These are phyloP conservation scores for Akanthomyces uredinophilus DNA, from an alignment of 2,329 filamentous ascomycete genomes.

Conservation along the genomic window DNA sequence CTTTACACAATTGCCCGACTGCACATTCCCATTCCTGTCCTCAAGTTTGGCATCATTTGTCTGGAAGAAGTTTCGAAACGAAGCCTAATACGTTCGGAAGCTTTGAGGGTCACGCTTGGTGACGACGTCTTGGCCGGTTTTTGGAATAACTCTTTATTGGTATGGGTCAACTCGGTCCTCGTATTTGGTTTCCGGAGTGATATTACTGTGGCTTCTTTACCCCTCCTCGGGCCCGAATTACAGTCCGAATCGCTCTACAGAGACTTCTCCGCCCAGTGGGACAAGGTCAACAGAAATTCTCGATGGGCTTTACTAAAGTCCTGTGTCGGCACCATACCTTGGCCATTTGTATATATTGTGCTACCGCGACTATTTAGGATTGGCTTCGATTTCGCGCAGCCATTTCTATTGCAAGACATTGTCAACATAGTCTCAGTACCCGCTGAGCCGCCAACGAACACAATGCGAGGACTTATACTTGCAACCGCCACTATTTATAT, in stretches of 20 bases:
- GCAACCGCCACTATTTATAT: neutral
- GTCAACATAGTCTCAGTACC: neutral
- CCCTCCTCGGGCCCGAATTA: neutral
- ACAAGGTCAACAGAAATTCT: too few relatives aligned
- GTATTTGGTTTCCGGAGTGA: neutral
- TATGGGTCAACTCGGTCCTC: neutral
- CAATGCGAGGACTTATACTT: neutral
- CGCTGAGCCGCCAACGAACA: neutral
- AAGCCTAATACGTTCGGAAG: neutral
- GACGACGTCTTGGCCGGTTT: constrained; percentile 20
- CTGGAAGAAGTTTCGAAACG: constrained; percentile 29
- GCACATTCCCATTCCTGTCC: constrained; percentile 22
- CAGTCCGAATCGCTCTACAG: neutral
- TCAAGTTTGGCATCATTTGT: constrained; percentile 25
- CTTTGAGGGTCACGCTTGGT: constrained; percentile 1
- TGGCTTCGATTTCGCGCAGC: neutral
- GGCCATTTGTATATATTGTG: neutral
- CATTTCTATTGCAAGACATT: neutral
- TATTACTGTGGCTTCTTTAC: neutral
- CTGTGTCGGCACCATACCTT: neutral
- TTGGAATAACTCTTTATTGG: constrained; percentile 6
- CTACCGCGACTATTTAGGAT: neutral
- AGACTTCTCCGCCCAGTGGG: neutral
- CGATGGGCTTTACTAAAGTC: neutral
- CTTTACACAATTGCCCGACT: constrained; percentile 22